Conservation (phyloP, 1,284 basidiomycete species). For the Puccinia coronata region DNA sequence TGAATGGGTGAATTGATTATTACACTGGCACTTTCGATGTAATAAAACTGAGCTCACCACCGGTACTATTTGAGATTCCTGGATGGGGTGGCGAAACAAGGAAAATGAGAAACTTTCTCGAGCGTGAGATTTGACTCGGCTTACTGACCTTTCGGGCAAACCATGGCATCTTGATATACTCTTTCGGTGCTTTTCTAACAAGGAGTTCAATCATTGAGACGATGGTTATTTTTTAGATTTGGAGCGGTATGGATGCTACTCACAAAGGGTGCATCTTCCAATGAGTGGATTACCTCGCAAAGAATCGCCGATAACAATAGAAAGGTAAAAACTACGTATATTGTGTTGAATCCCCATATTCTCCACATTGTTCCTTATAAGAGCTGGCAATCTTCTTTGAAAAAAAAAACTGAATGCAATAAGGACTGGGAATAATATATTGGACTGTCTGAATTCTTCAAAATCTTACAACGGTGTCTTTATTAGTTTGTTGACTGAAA, state of each 20-base stretch:
- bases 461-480: no score
- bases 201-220: neutral
- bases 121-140: neutral
- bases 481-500: no score
- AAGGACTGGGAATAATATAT: no score
- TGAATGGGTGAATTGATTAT: no score
- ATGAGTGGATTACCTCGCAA: neutral
- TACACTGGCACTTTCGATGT: neutral
- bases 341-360: neutral
- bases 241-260: neutral
- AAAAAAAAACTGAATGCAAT: no score
- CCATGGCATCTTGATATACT: slow-evolving; percentile 21
- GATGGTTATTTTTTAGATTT: neutral
- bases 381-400: no score
- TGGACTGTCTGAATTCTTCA: no score
- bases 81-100: neutral
- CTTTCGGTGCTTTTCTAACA: slow-evolving; percentile 6
- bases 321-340: neutral
- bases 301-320: neutral
- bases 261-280: slow-evolving; percentile 40
- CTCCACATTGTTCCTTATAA: neutral
- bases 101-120: neutral
- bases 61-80: slow-evolving; percentile 34
- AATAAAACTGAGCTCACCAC: neutral
- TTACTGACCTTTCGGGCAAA: slow-evolving; percentile 24